phyloP scores from a whole-genome alignment of 768 basidiomycete species.

The Sutorius australiensis region DNA sequence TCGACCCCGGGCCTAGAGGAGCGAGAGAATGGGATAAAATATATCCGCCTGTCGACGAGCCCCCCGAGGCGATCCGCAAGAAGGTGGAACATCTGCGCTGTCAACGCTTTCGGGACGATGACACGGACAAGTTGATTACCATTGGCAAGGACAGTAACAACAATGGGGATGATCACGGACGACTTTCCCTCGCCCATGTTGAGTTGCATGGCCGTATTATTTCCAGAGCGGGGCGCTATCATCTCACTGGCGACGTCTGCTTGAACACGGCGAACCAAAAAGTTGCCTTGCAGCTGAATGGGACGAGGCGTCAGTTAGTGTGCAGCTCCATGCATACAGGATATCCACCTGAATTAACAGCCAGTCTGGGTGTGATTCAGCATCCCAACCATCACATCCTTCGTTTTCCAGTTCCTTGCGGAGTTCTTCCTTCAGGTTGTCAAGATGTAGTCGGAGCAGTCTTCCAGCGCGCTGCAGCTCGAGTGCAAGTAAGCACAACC shows the following conservation, averaged over 20 bases:
- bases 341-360: constrained; percentile 6
- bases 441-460: constrained; percentile 8
- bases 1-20: too few relatives aligned
- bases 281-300: too few relatives aligned
- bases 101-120: too few relatives aligned
- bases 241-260: constrained; percentile 25
- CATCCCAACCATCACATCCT: background rate
- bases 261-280: constrained; percentile 23
- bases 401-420: constrained; percentile 13
- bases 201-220: constrained; percentile 34
- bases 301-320: too few relatives aligned
- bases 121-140: constrained; percentile 23
- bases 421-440: constrained; percentile 26
- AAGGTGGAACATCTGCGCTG: too few relatives aligned
- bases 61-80: too few relatives aligned
- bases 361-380: background rate
- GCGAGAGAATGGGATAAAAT: too few relatives aligned
- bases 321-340: too few relatives aligned
- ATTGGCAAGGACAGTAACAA: background rate
- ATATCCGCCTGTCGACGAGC: too few relatives aligned
- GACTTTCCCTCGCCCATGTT: constrained; percentile 8
- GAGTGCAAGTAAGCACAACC: too few relatives aligned
- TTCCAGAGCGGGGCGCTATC: background rate
- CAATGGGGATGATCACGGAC: background rate
- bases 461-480: too few relatives aligned